Percentiles rank a stretch among this genome's conserved stretches.
These are phyloP conservation scores for Nigrospora oryzae DNA, from an alignment of 2,329 filamentous ascomycete genomes.

Conservation along the genomic window DNA sequence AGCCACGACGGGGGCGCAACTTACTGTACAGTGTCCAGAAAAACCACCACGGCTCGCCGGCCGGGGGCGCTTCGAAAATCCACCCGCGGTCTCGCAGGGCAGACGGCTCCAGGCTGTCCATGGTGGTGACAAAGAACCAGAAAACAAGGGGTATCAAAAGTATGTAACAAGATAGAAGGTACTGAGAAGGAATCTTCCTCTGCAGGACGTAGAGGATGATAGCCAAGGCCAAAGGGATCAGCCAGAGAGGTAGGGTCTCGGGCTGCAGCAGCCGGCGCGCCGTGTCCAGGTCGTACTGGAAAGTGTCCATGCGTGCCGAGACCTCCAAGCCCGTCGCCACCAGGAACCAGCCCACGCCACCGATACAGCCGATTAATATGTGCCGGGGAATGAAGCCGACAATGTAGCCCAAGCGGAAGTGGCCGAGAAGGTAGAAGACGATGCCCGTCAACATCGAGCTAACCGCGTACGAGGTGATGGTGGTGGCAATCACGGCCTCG, in stretches of 20 bases:
- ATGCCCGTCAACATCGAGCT: conserved; percentile 86
- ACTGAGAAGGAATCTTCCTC: conserved; percentile 69
- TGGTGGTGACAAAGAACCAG: conserved; percentile 65
- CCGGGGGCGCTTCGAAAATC: conserved; percentile 83
- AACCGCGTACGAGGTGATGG: conserved; percentile 81
- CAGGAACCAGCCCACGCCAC: conserved; percentile 92
- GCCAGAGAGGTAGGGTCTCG: conserved; percentile 76
- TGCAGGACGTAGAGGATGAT: conserved; percentile 70
- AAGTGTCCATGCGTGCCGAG: conserved; percentile 76
- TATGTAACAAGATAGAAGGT: conserved; percentile 82
- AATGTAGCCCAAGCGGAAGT: conserved; percentile 79
- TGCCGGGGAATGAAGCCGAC: conserved; percentile 96
- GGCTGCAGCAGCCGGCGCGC: conserved; percentile 63
- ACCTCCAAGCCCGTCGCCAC: conserved; percentile 89
- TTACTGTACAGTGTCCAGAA: conserved; percentile 93
- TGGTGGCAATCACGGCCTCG: conserved; percentile 85
- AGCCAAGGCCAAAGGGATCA: conserved; percentile 68
- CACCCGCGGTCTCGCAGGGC: conserved; percentile 67
- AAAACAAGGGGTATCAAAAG: conserved; percentile 68
- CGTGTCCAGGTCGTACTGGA: conserved; percentile 74
- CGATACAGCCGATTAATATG: conserved; percentile 94
- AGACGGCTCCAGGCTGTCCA: conserved; percentile 60
- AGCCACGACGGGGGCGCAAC: conserved; percentile 17
- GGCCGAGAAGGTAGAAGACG: conserved; percentile 87
- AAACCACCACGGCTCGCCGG: conserved; percentile 89